phyloP scores from a whole-genome alignment of 2,329 filamentous ascomycete species.

The Beauveria sp. region DNA sequence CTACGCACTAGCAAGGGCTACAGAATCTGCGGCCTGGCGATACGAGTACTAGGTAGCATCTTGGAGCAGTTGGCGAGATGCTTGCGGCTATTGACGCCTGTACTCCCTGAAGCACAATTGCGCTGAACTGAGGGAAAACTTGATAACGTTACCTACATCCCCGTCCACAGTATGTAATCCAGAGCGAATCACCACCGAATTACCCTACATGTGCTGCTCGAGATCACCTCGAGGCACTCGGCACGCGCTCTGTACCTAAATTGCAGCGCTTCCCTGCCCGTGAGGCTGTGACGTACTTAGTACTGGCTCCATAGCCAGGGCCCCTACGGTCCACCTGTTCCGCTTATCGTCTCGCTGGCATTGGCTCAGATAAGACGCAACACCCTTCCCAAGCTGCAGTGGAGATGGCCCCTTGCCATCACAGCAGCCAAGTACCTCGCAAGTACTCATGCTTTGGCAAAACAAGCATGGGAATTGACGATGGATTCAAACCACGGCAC shows the following conservation, averaged over 20 bases:
- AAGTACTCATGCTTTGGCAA: background rate
- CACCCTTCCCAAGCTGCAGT: background rate
- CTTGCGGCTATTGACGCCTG: background rate
- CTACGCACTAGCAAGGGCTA: background rate
- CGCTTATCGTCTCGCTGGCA: background rate
- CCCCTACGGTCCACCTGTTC: background rate
- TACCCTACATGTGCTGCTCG: background rate
- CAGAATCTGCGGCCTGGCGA: background rate
- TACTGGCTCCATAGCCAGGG: background rate
- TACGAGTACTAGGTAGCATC: background rate
- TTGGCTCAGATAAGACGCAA: background rate
- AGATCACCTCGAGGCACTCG: background rate
- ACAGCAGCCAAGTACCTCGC: background rate
- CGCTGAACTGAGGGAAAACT: background rate
- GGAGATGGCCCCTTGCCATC: background rate
- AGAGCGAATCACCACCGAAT: background rate
- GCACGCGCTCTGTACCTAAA: too few species aligned
- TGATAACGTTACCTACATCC: background rate
- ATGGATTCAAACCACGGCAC: background rate
- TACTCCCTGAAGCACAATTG: too few species aligned
- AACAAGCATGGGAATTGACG: background rate
- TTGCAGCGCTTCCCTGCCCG: background rate
- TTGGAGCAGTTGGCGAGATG: background rate
- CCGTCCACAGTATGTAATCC: background rate
- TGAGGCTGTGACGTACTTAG: background rate